A percentile compares a stretch with the other conserved stretches of the same genome.
These are phyloP conservation scores for Sphaerostilbella broomeana DNA, from an alignment of 2,329 filamentous ascomycete genomes.

Conservation along the genomic window DNA sequence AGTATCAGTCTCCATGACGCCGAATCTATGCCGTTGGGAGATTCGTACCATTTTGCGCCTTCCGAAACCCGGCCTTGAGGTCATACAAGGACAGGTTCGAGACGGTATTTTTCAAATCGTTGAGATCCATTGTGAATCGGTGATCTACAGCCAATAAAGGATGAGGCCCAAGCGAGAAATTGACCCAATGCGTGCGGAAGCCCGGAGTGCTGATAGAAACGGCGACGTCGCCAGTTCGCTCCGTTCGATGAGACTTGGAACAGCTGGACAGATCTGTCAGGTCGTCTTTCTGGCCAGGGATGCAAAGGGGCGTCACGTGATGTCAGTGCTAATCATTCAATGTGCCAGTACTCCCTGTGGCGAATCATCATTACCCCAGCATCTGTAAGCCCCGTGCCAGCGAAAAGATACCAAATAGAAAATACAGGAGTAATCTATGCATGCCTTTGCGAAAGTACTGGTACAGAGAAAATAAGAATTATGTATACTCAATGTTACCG, in stretches of 20 bases:
- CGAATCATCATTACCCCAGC: too few species aligned
- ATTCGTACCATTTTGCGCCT: constrained; percentile 85
- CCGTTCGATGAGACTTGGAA: not conserved
- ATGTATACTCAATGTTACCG: too few species aligned
- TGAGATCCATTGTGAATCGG: constrained; percentile 66
- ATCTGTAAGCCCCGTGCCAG: too few species aligned
- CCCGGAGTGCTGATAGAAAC: not conserved
- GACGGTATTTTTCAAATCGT: constrained; percentile 77
- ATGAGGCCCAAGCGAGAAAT: too few species aligned
- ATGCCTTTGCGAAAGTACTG: too few species aligned
- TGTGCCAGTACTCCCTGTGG: too few species aligned
- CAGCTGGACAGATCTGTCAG: not conserved
- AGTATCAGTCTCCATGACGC: constrained; percentile 23
- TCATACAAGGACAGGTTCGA: constrained; percentile 92
- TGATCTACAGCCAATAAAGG: not conserved
- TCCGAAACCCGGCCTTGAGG: constrained; percentile 87
- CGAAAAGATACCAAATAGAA: too few species aligned
- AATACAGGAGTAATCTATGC: too few species aligned
- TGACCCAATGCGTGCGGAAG: too few species aligned
- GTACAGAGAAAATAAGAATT: too few species aligned
- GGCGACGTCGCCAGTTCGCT: not conserved
- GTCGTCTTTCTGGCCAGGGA: constrained; percentile 1
- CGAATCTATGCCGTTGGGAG: constrained; percentile 11
- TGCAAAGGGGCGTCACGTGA: not conserved
- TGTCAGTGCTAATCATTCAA: too few species aligned